Evolutionary conservation across 306 rosid species (phyloP).

Genomic region (Medicago lupulina): DNA sequence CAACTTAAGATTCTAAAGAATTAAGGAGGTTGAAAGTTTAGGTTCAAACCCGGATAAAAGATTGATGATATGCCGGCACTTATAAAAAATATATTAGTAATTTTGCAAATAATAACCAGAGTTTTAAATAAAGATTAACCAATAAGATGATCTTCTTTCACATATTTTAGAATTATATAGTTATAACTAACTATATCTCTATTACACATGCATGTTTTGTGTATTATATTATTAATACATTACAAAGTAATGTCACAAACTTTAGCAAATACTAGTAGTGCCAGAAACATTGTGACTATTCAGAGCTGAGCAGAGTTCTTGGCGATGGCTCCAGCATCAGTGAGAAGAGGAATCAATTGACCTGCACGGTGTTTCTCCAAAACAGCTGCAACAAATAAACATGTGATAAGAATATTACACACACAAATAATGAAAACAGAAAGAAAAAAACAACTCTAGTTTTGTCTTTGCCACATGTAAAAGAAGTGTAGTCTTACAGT

Average conservation of each 20-base stretch:
- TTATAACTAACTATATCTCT: not conserved
- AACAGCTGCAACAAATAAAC: conserved; percentile 55
- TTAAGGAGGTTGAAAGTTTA: no score
- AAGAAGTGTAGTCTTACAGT: conserved; percentile 42
- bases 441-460: not conserved
- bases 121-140: no score
- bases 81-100: no score
- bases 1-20: no score
- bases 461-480: not conserved
- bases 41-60: no score
- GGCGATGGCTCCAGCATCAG: conserved; percentile 68
- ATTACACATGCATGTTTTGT: not conserved
- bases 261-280: not conserved
- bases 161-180: not conserved
- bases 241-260: conserved; percentile 14
- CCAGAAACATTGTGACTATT: conserved; percentile 5
- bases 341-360: conserved; percentile 73
- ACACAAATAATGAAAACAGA: not conserved
- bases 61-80: no score
- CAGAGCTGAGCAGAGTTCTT: conserved; percentile 55
- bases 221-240: not conserved
- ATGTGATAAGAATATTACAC: not conserved
- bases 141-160: not conserved
- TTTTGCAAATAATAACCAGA: no score
- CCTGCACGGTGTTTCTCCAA: conserved; percentile 63